Evolutionary conservation across 2,329 filamentous ascomycete species (phyloP).

Genomic region (Epichloe scottii): DNA sequence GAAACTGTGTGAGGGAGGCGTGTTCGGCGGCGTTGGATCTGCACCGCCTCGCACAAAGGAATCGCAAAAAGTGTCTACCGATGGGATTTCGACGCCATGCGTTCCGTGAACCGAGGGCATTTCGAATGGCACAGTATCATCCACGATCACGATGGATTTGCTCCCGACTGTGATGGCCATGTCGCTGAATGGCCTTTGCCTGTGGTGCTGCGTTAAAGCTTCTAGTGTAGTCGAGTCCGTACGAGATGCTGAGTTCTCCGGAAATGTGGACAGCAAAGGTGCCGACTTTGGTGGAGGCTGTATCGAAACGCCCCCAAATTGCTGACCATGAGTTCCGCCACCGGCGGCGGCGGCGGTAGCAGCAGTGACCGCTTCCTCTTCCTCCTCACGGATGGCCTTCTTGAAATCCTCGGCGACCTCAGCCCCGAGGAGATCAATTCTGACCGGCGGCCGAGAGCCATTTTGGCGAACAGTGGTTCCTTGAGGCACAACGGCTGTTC

Average conservation of each 20-base stretch:
- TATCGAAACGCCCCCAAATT: constrained; percentile 10
- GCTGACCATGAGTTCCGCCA: constrained; percentile 13
- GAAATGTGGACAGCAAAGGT: constrained; percentile 16
- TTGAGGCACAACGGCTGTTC: constrained; percentile 48
- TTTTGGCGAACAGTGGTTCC: constrained; percentile 30
- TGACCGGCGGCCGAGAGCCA: constrained; percentile 39
- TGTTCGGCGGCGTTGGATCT: constrained; percentile 48
- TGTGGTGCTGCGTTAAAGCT: constrained; percentile 19
- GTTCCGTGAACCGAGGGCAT: constrained; percentile 37
- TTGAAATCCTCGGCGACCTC: constrained; percentile 69
- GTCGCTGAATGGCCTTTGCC: constrained; percentile 35
- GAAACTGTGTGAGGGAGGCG: constrained; percentile 36
- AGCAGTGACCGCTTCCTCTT: constrained; percentile 16
- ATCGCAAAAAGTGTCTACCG: constrained; percentile 41
- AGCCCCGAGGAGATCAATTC: constrained; percentile 75
- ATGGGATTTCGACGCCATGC: constrained; percentile 29
- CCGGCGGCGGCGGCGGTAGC: constrained; percentile 12
- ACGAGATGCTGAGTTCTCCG: constrained; percentile 31
- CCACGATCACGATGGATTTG: constrained; percentile 81
- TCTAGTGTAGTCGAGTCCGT: constrained; percentile 28
- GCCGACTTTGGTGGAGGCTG: constrained; percentile 15
- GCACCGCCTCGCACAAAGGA: constrained; percentile 34
- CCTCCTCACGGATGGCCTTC: constrained; percentile 58
- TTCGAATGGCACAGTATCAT: constrained; percentile 45
- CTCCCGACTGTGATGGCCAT: constrained; percentile 63